Base-by-base conservation (phyloP, 495 filamentous ascomycete genomes). In the Annulohypoxylon bovei region DNA sequence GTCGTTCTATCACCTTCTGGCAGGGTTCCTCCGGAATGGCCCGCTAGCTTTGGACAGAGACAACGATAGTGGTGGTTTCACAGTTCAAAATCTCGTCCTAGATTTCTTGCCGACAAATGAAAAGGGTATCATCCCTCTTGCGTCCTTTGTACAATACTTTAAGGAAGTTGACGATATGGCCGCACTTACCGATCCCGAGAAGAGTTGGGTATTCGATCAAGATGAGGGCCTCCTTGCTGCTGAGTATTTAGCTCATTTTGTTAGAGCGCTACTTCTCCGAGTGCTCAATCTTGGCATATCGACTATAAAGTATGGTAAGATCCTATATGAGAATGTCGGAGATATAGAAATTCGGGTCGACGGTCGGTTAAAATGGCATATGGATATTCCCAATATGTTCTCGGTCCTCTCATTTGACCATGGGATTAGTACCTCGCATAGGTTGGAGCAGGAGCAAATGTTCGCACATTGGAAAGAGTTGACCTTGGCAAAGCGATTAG, bases 151-250 rank as follows among this genome's bases (percentile, higher is more conserved):
- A 11, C 25, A 60, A 33, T 60, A 60, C 16, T 60, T 60, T 37
- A 60, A 49, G n/a, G 57, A 60, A 35, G 39, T 60, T 16, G 57
- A 49, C 14, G 56, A 59, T 33, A 23, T 49, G 50, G 50, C 39
- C 11, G 4, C 9, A 42, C 8, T 7, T 42, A 20, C 39, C 1
- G 16, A 20, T 12, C 1, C 5, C 39, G 39, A 6, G 39, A 20
- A 18, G 6, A 16, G 8, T 6, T 20, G 39, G 39, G 20, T 6
- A 42, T 16, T 18, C 4, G 4, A 7, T 20, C 11, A 42, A 7
- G 39, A 42, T 18, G 39, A 42, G 39, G 39, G 39, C 8, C 39
- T 42, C n/a, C 4, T 18, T 42, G 39, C 39, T 20, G 39, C 39
- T 4, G 39, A 42, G n/a, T 42, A 12, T 6, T 6, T 42, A 20